Conservation (phyloP, 768 basidiomycete genomes). For the Mycena albidolilacea region DNA sequence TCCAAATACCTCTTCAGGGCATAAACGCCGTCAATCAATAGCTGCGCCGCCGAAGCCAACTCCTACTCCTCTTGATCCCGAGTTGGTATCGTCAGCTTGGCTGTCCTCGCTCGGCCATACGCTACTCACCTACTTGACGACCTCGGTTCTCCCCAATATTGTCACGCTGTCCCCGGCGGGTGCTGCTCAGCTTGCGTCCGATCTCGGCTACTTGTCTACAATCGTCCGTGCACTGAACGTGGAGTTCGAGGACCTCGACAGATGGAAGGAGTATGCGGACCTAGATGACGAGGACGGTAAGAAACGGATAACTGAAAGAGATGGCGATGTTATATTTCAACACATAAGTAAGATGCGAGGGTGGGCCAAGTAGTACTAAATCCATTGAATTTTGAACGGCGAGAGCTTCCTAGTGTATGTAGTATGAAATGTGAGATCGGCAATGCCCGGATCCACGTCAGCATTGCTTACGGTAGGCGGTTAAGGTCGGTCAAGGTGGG, state of each 20-base stretch:
- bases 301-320: conserved; percentile 38
- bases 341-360: conserved; percentile 35
- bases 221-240: conserved; percentile 94
- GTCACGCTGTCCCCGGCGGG: conserved; percentile 73
- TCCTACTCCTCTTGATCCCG: conserved; percentile 67
- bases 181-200: conserved; percentile 86
- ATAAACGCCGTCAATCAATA: conserved; percentile 60
- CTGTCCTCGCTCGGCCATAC: conserved; percentile 90
- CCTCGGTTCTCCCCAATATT: conserved; percentile 80
- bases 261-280: conserved; percentile 82
- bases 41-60: conserved; percentile 51
- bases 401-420: too few species aligned
- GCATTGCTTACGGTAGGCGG: too few species aligned
- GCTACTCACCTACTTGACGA: conserved; percentile 81
- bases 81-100: conserved; percentile 92
- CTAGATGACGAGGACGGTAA: conserved; percentile 69
- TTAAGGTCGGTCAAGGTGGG: too few species aligned
- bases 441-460: too few species aligned
- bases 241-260: conserved; percentile 83
- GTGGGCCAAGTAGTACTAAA: conserved; percentile 9
- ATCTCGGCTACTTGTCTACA: conserved; percentile 91
- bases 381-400: too few species aligned
- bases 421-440: too few species aligned
- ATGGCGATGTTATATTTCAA: conserved; percentile 27
- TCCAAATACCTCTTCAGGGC: conserved; percentile 47